Evolutionary conservation across 129 eudicot species (phyloP).

Genomic region (Flaveria brownii): DNA sequence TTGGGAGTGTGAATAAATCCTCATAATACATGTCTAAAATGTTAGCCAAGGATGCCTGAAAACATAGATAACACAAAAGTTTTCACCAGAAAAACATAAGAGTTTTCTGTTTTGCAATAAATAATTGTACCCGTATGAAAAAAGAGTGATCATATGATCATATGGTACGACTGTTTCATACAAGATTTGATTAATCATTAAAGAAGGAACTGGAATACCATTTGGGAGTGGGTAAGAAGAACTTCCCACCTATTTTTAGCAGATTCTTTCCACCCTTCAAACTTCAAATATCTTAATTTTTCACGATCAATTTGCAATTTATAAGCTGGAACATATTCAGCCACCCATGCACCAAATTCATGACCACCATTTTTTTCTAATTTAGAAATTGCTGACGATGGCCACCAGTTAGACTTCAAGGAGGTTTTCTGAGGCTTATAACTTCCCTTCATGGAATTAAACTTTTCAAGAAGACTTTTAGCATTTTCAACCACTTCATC

Average conservation of each 20-base stretch:
- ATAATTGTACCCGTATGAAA: neutral
- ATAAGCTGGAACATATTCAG: constrained; percentile 76
- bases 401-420: constrained; percentile 52
- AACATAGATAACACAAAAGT: neutral
- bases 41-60: constrained; percentile 80
- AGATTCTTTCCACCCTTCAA: constrained; percentile 71
- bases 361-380: constrained; percentile 83
- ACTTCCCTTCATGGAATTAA: constrained; percentile 40
- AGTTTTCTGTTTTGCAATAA: neutral
- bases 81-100: neutral
- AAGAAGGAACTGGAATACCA: constrained; percentile 60
- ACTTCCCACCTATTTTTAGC: constrained; percentile 62
- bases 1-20: constrained; percentile 79
- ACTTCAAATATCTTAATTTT: constrained; percentile 44
- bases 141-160: neutral
- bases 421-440: constrained; percentile 35
- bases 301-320: constrained; percentile 55
- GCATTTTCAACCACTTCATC: constrained; percentile 69
- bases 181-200: constrained; percentile 3
- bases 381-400: constrained; percentile 40
- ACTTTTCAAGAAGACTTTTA: constrained; percentile 54
- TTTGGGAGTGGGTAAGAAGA: constrained; percentile 87
- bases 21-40: constrained; percentile 89
- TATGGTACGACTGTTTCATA: constrained; percentile 9
- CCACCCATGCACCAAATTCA: constrained; percentile 72